Conservation (phyloP, 2,329 filamentous ascomycete genomes). For the Fonsecaea multimorphosa region DNA sequence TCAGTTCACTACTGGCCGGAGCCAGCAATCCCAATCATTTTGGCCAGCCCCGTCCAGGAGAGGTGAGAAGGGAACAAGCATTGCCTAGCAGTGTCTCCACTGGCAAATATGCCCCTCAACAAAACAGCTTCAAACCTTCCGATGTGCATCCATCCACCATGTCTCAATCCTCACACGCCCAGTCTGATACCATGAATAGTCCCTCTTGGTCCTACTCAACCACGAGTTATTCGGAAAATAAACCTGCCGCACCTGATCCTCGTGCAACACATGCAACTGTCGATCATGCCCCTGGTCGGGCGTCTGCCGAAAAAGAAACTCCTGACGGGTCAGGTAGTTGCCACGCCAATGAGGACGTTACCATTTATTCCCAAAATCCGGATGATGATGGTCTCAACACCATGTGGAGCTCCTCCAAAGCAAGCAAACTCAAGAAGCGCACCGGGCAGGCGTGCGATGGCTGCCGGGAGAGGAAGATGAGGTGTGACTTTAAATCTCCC, state of each 20-base stretch:
- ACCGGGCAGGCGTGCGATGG: slow-evolving; percentile 91
- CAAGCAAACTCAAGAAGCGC: slow-evolving; percentile 88
- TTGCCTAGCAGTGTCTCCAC: slow-evolving; percentile 21
- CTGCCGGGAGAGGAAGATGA: slow-evolving; percentile 96
- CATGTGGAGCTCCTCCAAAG: slow-evolving; percentile 92
- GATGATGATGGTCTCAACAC: slow-evolving; percentile 88
- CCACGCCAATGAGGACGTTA: slow-evolving; percentile 86
- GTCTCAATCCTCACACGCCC: slow-evolving; percentile 4
- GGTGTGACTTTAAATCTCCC: slow-evolving; percentile 86
- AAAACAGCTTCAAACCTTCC: slow-evolving; percentile 13
- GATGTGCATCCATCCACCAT: slow-evolving; percentile 6
- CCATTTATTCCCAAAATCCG: slow-evolving; percentile 80
- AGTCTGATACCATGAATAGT: slow-evolving; percentile 12
- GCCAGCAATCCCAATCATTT: slow-evolving; percentile 26
- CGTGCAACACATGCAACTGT: slow-evolving; percentile 36
- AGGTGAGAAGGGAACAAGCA: slow-evolving; percentile 15
- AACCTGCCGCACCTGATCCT: slow-evolving; percentile 25
- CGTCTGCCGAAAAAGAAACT: slow-evolving; percentile 50
- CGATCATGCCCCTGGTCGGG: slow-evolving; percentile 19
- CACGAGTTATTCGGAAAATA: slow-evolving; percentile 7
- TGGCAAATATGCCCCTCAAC: slow-evolving; percentile 9
- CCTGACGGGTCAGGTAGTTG: slow-evolving; percentile 79
- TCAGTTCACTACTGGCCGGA: slow-evolving; percentile 35
- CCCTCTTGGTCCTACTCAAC: slow-evolving; percentile 21
- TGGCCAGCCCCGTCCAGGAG: slow-evolving; percentile 11